Percentiles rank a stretch among this genome's conserved stretches.
Evolutionary conservation across 1,284 basidiomycete genomes (phyloP).

Genomic region (Apiotrichum akiyoshidainum): DNA sequence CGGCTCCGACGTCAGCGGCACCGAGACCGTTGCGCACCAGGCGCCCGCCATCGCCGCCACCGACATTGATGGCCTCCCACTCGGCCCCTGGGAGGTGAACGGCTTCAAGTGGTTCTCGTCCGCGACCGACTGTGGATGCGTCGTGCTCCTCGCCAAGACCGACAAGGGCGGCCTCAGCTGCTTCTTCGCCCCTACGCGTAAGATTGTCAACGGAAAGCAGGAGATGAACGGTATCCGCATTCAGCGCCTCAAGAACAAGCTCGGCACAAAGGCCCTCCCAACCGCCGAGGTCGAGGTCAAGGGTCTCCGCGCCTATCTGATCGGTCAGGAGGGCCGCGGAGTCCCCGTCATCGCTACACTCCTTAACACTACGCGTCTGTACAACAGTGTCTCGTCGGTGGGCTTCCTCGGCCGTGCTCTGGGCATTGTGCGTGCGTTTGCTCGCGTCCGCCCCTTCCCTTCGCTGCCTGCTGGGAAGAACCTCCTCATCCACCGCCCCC

Average conservation of each 20-base stretch:
- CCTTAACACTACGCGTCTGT: slow-evolving; percentile 70
- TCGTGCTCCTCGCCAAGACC: slow-evolving; percentile 16
- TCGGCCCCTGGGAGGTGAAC: slow-evolving; percentile 51
- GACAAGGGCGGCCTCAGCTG: slow-evolving; percentile 59
- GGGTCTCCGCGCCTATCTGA: slow-evolving; percentile 62
- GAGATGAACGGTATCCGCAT: slow-evolving; percentile 65
- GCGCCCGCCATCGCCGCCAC: background rate
- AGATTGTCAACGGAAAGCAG: slow-evolving; percentile 47
- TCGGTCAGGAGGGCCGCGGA: slow-evolving; percentile 64
- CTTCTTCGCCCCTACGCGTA: slow-evolving; percentile 58
- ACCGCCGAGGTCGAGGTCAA: slow-evolving; percentile 72
- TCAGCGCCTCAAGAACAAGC: slow-evolving; percentile 73
- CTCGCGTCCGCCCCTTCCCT: slow-evolving; percentile 54
- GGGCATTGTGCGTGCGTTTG: slow-evolving; percentile 62
- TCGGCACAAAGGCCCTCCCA: slow-evolving; percentile 71
- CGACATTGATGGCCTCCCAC: slow-evolving; percentile 17
- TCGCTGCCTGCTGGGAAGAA: slow-evolving; percentile 55
- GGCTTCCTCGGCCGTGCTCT: slow-evolving; percentile 64
- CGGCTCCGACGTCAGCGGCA: slow-evolving; percentile 71
- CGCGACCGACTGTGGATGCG: slow-evolving; percentile 60
- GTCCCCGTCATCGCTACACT: slow-evolving; percentile 67
- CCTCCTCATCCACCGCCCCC: slow-evolving; percentile 55
- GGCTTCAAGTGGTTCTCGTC: slow-evolving; percentile 83
- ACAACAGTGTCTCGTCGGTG: slow-evolving; percentile 37
- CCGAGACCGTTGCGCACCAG: slow-evolving; percentile 58